Evolutionary conservation across 768 basidiomycete genomes (phyloP).

Genomic region (Mycena haematopus): DNA sequence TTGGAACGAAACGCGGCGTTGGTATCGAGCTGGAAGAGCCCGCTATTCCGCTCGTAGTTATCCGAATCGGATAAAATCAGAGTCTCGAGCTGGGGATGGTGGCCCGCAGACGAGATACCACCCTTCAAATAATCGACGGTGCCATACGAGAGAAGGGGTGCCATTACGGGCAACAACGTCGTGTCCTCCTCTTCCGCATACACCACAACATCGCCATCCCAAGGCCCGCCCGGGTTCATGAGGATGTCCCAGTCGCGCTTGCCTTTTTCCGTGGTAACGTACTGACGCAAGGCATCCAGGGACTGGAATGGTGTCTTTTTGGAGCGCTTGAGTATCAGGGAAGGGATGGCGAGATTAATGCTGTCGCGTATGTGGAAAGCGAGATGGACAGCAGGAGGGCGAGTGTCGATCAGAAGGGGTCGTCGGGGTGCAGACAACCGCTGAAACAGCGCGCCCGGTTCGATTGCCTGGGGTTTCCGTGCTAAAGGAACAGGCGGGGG

Average conservation of each 20-base stretch:
- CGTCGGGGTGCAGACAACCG: slow-evolving; percentile 56
- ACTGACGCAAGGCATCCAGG: slow-evolving; percentile 75
- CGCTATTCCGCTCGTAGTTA: slow-evolving; percentile 44
- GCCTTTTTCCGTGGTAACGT: slow-evolving; percentile 80
- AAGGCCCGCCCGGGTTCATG: slow-evolving; percentile 54
- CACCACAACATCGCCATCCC: slow-evolving; percentile 80
- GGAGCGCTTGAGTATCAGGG: slow-evolving; percentile 87
- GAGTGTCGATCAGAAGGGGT: slow-evolving; percentile 84
- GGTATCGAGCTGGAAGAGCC: slow-evolving; percentile 76
- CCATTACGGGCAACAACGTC: slow-evolving; percentile 70
- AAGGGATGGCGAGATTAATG: slow-evolving; percentile 88
- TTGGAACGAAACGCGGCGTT: slow-evolving; percentile 56
- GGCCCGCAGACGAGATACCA: slow-evolving; percentile 68
- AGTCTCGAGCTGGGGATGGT: slow-evolving; percentile 60
- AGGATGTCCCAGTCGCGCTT: slow-evolving; percentile 74
- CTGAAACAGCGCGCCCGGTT: slow-evolving; percentile 52
- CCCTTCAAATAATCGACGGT: slow-evolving; percentile 74
- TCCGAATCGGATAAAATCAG: slow-evolving; percentile 56
- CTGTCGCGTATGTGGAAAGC: slow-evolving; percentile 69
- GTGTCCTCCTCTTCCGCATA: slow-evolving; percentile 82
- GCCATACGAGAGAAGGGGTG: slow-evolving; percentile 61
- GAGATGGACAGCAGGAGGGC: slow-evolving; percentile 70
- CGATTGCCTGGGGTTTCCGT: slow-evolving; percentile 45
- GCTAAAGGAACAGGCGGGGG: slow-evolving; percentile 27
- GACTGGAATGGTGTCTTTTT: slow-evolving; percentile 73